Conservation (phyloP, 768 basidiomycete species). For the Tephrocybe rancida region DNA sequence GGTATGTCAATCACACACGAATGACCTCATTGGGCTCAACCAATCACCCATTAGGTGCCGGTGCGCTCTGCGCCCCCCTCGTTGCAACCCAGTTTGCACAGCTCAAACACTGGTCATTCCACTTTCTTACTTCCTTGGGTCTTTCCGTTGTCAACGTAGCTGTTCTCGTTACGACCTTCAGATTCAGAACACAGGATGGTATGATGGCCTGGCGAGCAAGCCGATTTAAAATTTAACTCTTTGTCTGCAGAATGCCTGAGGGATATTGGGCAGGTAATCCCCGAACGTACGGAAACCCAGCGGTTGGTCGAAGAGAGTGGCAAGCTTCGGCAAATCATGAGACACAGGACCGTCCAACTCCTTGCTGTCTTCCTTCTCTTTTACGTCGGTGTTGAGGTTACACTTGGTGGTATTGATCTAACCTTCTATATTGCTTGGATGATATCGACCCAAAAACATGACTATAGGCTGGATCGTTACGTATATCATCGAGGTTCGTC, state of each 20-base stretch:
- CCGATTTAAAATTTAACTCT: not conserved
- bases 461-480: conserved; percentile 71
- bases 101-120: conserved; percentile 69
- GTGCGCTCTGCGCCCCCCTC: conserved; percentile 71
- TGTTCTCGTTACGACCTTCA: conserved; percentile 59
- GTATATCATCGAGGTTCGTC: conserved; percentile 42
- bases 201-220: conserved; percentile 1
- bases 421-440: not conserved
- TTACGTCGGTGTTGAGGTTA: conserved; percentile 73
- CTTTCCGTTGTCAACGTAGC: conserved; percentile 59
- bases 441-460: not conserved
- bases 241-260: conserved; percentile 44
- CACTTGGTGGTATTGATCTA: conserved; percentile 45
- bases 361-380: conserved; percentile 66
- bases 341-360: conserved; percentile 55
- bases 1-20: conserved; percentile 34
- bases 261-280: conserved; percentile 47
- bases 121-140: conserved; percentile 72
- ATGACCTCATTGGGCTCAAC: no score
- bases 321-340: conserved; percentile 52
- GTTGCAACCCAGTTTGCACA: conserved; percentile 81
- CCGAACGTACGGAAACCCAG: conserved; percentile 26
- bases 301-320: not conserved
- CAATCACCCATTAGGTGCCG: conserved; percentile 45
- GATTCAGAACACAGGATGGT: conserved; percentile 73